Conservation (phyloP, 2,329 filamentous ascomycete genomes). For the Xylaria sp. region DNA sequence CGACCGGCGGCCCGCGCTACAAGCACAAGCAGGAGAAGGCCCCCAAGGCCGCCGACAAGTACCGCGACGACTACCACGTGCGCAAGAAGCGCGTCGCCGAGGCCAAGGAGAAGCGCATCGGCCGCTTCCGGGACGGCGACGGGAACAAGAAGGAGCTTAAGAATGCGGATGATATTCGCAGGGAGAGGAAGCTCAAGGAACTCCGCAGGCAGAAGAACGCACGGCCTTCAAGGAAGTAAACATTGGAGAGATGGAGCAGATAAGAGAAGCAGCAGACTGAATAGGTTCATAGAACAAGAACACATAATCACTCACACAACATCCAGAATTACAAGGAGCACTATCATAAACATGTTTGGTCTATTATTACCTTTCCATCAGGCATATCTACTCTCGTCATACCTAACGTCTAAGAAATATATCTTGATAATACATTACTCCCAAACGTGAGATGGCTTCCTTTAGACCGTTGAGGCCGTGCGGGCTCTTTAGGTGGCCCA, state of each 20-base stretch:
- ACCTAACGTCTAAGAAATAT: slow-evolving; percentile 9
- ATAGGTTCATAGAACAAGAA: background rate
- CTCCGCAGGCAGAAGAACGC: slow-evolving; percentile 88
- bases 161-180: slow-evolving; percentile 84
- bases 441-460: no score
- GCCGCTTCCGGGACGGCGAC: slow-evolving; percentile 76
- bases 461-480: no score
- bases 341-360: slow-evolving; percentile 15
- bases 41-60: slow-evolving; percentile 94
- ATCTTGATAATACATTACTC: slow-evolving; percentile 44
- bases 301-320: slow-evolving; percentile 6
- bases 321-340: background rate
- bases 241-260: background rate
- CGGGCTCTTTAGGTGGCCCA: background rate
- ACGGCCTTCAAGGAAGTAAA: slow-evolving; percentile 72
- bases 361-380: slow-evolving; percentile 32
- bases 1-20: slow-evolving; percentile 63
- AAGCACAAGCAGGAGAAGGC: slow-evolving; percentile 89
- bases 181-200: slow-evolving; percentile 81
- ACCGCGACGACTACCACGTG: slow-evolving; percentile 87
- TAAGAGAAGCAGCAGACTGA: background rate
- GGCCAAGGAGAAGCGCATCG: slow-evolving; percentile 85
- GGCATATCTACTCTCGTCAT: slow-evolving; percentile 27
- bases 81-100: slow-evolving; percentile 91
- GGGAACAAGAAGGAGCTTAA: slow-evolving; percentile 79